These are phyloP conservation scores for Selaginella tamariscina DNA, from an alignment of 75 land plant genomes.

Conservation along the genomic window DNA sequence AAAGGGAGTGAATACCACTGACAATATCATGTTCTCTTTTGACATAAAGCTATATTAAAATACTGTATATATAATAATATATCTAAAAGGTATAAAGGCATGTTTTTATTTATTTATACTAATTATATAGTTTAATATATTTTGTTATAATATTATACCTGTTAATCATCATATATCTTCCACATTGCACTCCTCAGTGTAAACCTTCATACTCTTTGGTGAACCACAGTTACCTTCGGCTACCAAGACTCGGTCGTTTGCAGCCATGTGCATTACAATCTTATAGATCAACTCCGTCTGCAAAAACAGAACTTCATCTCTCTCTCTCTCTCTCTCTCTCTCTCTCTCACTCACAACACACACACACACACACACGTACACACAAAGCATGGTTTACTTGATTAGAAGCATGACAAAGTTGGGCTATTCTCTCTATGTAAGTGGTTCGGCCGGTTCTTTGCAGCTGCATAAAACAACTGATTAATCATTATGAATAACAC, in stretches of 20 bases:
- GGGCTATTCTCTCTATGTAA: slow-evolving; percentile 84
- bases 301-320: neutral
- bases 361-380: neutral
- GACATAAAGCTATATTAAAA: no score
- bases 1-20: no score
- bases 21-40: no score
- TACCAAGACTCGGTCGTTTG: slow-evolving; percentile 81
- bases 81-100: no score
- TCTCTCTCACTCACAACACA: slow-evolving; percentile 9
- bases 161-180: slow-evolving; percentile 60
- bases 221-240: slow-evolving; percentile 91
- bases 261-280: slow-evolving; percentile 87
- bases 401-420: slow-evolving; percentile 72
- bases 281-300: slow-evolving; percentile 93
- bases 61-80: no score
- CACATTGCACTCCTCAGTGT: slow-evolving; percentile 77
- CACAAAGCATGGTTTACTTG: slow-evolving; percentile 29
- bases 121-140: no score
- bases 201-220: slow-evolving; percentile 77
- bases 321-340: neutral
- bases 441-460: slow-evolving; percentile 78
- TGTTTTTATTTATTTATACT: no score
- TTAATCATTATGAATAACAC: slow-evolving; percentile 8
- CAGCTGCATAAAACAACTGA: slow-evolving; percentile 41
- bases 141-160: no score